Percentiles rank a stretch among this genome's conserved stretches.
Evolutionary conservation across 2,329 filamentous ascomycete genomes (phyloP).

Genomic region (Ceratocystis smalleyi): DNA sequence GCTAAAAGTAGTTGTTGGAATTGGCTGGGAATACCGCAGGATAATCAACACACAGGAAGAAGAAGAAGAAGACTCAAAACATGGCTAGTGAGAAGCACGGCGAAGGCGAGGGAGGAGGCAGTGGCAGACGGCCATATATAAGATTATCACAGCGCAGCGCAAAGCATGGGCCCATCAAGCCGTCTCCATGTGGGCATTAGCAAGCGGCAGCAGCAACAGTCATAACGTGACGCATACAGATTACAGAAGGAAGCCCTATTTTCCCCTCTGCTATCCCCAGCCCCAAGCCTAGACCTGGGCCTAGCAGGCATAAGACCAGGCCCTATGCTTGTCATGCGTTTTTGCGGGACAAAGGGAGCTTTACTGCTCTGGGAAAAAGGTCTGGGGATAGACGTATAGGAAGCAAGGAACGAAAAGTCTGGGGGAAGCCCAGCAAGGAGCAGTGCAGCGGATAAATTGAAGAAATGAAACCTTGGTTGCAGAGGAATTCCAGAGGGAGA

Average conservation of each 20-base stretch:
- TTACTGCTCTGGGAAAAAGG: background rate
- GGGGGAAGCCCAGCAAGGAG: background rate
- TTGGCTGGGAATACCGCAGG: too few species aligned
- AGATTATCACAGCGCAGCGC: background rate
- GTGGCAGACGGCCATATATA: background rate
- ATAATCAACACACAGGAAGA: background rate
- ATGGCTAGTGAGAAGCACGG: background rate
- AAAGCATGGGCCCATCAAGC: background rate
- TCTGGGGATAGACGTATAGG: background rate
- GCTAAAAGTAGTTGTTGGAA: too few species aligned
- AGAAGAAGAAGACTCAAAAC: background rate
- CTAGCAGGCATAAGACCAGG: background rate
- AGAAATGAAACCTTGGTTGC: background rate
- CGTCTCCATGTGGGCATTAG: background rate
- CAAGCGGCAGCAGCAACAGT: background rate
- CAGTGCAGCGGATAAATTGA: background rate
- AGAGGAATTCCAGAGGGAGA: background rate
- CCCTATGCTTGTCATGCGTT: background rate
- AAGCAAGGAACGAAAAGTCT: background rate
- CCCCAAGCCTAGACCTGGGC: background rate
- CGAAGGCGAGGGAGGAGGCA: background rate
- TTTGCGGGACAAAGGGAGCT: constrained; percentile 3
- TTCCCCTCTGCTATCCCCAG: background rate
- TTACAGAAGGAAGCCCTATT: background rate
- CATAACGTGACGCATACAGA: constrained; percentile 1